Base-by-base conservation (phyloP, 2,329 filamentous ascomycete species). In the Grosmannia penicillata region DNA sequence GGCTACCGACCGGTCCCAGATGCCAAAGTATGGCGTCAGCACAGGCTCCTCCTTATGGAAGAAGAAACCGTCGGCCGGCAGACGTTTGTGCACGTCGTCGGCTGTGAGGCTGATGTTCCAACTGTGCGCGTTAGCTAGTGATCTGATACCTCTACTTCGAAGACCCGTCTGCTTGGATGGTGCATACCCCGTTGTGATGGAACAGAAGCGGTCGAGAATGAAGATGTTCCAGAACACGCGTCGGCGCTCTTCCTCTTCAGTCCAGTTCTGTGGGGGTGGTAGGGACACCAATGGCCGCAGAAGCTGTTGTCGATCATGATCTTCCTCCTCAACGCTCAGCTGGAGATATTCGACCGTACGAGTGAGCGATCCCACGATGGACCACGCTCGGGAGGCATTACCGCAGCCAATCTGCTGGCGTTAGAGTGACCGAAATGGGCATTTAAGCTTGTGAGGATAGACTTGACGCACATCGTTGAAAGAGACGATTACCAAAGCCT, bases 171-270 rank as follows among this genome's bases (percentile, higher is more conserved):
- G n/a, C n/a, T n/a, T n/a, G n/a, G n/a, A n/a, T n/a, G n/a, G n/a
- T n/a, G n/a, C 25, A 29, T 15, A 42, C 30, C 52, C 52, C 15
- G 49, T 52, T 8, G 47, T 48, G 5, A 54, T 47, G 47, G 40
- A 28, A 42, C 43, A 47, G 51, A 47, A 55, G 10, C 56, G 46
- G 41, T 61, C 57, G 13, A 59, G 42, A 18, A 51, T 43, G 45
- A 60, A 60, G 19, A 61, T 47, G 19, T 49, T 55, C 58, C 57
- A 60, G 33, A 61, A 61, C 1, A 60, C 51, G 3, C 57, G 46
- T 6, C 46, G 42, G 4, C 47, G 43, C 34, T 48, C 47, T 18
- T 49, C 46, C 13, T 43, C 47, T 29, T 58, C 57, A 1, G 48
- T 52, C 58, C 57, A 60, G 42, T 49, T 48, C 18, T 46, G 45